phyloP scores from a whole-genome alignment of 1,284 basidiomycete genomes.

The Austroboletus novae-zelandiae region DNA sequence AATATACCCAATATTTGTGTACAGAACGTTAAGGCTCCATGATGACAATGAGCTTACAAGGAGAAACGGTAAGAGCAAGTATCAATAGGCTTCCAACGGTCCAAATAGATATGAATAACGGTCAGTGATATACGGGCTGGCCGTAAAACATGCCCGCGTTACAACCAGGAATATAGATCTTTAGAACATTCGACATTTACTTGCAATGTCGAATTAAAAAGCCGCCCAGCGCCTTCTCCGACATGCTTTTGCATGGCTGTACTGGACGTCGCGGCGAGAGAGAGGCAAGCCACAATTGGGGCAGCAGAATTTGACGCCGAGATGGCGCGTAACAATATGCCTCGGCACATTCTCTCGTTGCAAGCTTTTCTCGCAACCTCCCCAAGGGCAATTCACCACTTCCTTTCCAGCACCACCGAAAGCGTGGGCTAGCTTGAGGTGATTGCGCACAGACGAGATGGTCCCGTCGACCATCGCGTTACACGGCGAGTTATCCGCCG shows the following conservation, averaged over 20 bases:
- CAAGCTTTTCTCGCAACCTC: slow-evolving; percentile 1
- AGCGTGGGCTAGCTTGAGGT: slow-evolving; percentile 10
- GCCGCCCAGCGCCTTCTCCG: not conserved
- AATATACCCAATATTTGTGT: too few species aligned
- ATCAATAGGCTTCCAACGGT: too few species aligned
- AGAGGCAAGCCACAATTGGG: slow-evolving; percentile 7
- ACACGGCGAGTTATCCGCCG: slow-evolving; percentile 8
- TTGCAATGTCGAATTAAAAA: not conserved
- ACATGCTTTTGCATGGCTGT: slow-evolving; percentile 13
- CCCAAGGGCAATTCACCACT: slow-evolving; percentile 5
- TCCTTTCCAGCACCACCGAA: slow-evolving; percentile 12
- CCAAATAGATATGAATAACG: too few species aligned
- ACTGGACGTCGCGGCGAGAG: slow-evolving; percentile 23
- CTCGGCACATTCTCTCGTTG: slow-evolving; percentile 19
- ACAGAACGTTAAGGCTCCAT: too few species aligned
- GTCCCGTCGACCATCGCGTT: not conserved
- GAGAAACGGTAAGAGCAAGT: too few species aligned
- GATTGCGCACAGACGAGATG: slow-evolving; percentile 10
- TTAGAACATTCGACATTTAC: not conserved
- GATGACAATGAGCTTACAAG: too few species aligned
- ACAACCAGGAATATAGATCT: not conserved
- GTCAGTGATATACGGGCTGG: too few species aligned
- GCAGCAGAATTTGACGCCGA: slow-evolving; percentile 11
- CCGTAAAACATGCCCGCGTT: too few species aligned
- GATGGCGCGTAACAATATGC: slow-evolving; percentile 17